Percentiles rank a stretch among this genome's conserved stretches.
These are phyloP conservation scores for Fonsecaea nubica DNA, from an alignment of 2,329 filamentous ascomycete species.

Conservation along the genomic window DNA sequence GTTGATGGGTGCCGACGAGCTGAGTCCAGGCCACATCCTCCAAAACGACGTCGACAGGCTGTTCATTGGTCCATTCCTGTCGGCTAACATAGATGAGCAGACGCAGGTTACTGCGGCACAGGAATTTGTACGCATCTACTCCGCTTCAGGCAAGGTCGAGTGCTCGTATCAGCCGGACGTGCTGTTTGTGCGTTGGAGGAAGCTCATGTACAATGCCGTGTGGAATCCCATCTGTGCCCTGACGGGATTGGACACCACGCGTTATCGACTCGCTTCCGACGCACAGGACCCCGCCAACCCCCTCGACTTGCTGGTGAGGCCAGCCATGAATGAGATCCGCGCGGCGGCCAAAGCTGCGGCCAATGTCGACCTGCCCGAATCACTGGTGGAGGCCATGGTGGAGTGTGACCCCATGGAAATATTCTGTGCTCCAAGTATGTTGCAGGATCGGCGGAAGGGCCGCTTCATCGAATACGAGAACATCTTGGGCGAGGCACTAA, in stretches of 20 bases:
- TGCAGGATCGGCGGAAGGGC: conserved; percentile 56
- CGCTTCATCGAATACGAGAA: conserved; percentile 65
- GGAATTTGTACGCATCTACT: conserved; percentile 58
- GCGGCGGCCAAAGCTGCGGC: conserved; percentile 56
- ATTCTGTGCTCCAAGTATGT: conserved; percentile 62
- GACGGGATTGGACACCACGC: conserved; percentile 58
- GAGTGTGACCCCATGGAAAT: conserved; percentile 57
- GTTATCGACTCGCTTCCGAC: conserved; percentile 56
- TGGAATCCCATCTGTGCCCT: conserved; percentile 62
- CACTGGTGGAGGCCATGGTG: conserved; percentile 56
- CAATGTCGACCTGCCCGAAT: conserved; percentile 51
- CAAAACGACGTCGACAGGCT: conserved; percentile 61
- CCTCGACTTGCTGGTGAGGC: conserved; percentile 57
- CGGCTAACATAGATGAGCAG: conserved; percentile 25
- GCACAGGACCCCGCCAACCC: conserved; percentile 42
- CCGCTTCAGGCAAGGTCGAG: conserved; percentile 53
- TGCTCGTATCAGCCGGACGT: conserved; percentile 49
- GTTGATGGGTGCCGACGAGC: conserved; percentile 60
- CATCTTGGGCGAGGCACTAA: conserved; percentile 63
- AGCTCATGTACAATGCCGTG: conserved; percentile 59
- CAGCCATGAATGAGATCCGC: conserved; percentile 57
- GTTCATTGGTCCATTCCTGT: conserved; percentile 54
- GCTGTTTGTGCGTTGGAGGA: conserved; percentile 44
- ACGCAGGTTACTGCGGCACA: conserved; percentile 43
- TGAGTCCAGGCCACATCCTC: conserved; percentile 54